Base-by-base conservation (phyloP, 306 rosid genomes). In the Senna tora region DNA sequence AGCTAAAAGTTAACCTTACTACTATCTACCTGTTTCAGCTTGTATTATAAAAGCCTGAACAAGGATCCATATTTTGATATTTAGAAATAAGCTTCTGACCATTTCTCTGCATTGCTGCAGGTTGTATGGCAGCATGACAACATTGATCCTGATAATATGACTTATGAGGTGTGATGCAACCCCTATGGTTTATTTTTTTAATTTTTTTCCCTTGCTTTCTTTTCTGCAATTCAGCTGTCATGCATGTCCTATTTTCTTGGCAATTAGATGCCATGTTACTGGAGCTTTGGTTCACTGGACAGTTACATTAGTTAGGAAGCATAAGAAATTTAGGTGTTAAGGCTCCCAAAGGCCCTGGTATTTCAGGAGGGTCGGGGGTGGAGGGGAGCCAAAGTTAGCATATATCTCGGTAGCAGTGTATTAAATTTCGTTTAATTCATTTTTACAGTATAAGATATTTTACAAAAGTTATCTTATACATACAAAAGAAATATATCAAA, bases 101-200 rank as follows among this genome's bases (percentile, higher is more conserved):
- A 2, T 50, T 66, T 53, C 7, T 49, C 53, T 83, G 58, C 77
- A 52, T 66, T 53, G 54, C 52, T 75, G 79, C 90, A 90, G 98
- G 87, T 73, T 54, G 45, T 65, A 63, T 93, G 97, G 97, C 96
- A 93, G 97, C 96, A 93, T 80, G 98, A 88, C 76, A 77, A 75
- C 47, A 71, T 90, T 16, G 97, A 90, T 84, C 97, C 92, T 14
- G 98, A 93, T 79, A 86, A 82, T 80, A 90, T 93, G 98, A 90
- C 96, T 36, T 93, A 93, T 65, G 96, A 93, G 98, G 97, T 93
- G 71, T 47, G 84, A n/a, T 60, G 43, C 61, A 60, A 59, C 5
- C 25, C 8, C n/a, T n/a, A n/a, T n/a, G n/a, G n/a, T n/a, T n/a
- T n/a, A n/a, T n/a, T n/a, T n/a, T n/a, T n/a, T n/a, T n/a, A n/a